phyloP scores from a whole-genome alignment of 2,329 filamentous ascomycete genomes.

The Cercospora sp. region DNA sequence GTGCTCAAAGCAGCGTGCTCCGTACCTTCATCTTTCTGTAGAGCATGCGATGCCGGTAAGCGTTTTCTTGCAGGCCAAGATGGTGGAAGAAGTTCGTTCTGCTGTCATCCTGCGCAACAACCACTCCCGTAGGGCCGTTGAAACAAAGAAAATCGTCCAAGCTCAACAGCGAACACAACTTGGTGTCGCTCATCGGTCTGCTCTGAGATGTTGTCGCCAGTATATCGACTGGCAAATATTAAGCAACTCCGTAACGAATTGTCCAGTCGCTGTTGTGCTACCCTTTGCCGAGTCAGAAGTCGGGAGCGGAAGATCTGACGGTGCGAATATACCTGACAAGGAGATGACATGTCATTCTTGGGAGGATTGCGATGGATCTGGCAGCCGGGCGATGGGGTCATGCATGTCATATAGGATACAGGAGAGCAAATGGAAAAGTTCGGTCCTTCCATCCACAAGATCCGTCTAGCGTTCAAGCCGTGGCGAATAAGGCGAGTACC shows the following conservation, averaged over 20 bases:
- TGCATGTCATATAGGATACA: constrained; percentile 1
- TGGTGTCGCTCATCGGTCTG: constrained; percentile 12
- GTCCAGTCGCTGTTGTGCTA: neutral
- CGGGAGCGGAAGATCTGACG: neutral
- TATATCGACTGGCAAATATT: no score
- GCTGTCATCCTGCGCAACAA: constrained; percentile 24
- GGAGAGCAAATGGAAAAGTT: neutral
- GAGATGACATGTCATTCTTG: constrained; percentile 1
- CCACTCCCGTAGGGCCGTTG: constrained; percentile 14
- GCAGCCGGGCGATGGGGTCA: constrained; percentile 2
- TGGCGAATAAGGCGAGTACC: neutral
- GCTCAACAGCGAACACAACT: constrained; percentile 17
- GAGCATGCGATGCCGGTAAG: constrained; percentile 22
- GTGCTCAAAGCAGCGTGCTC: neutral
- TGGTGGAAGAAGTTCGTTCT: constrained; percentile 25
- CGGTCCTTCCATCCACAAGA: neutral
- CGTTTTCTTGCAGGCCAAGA: constrained; percentile 24
- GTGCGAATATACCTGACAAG: neutral
- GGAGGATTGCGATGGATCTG: neutral
- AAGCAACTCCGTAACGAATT: neutral
- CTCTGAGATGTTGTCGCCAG: neutral
- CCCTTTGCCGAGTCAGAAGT: neutral
- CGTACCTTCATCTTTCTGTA: constrained; percentile 27
- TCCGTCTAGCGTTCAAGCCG: neutral
- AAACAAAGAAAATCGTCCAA: constrained; percentile 21